Conservation (phyloP, 306 rosid species). For the Ormosia emarginata region DNA sequence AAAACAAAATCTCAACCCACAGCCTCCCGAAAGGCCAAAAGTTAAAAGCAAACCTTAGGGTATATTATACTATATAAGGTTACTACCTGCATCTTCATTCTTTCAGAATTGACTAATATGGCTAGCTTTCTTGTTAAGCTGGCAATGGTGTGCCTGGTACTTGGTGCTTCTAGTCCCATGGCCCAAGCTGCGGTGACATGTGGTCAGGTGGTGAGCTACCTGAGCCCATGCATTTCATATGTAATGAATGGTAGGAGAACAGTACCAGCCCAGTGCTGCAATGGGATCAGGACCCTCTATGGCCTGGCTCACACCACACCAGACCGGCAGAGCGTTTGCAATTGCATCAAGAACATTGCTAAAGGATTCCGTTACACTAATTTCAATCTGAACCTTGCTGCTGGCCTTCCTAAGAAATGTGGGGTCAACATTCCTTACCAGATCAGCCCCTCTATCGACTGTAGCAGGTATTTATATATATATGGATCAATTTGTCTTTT, state of each 20-base stretch:
- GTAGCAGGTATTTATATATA: conserved; percentile 22
- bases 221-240: conserved; percentile 25
- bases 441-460: conserved; percentile 58
- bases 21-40: not conserved
- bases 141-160: conserved; percentile 10
- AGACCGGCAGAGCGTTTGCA: conserved; percentile 47
- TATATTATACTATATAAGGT: no score
- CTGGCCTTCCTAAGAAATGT: conserved; percentile 42
- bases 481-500: no score
- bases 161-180: not conserved
- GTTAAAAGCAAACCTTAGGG: not conserved
- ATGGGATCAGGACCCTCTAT: conserved; percentile 26
- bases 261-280: conserved; percentile 27
- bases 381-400: conserved; percentile 26
- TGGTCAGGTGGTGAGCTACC: not conserved
- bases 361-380: conserved; percentile 6
- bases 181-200: conserved; percentile 32
- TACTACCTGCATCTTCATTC: no score
- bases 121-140: conserved; percentile 16
- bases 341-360: conserved; percentile 36
- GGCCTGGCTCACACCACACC: conserved; percentile 27
- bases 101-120: not conserved
- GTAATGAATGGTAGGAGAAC: not conserved
- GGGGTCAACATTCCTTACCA: conserved; percentile 52
- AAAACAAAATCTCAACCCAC: not conserved